These are phyloP conservation scores for Candida cerambycidarum DNA, from an alignment of 805 yeast genomes.

Conservation along the genomic window DNA sequence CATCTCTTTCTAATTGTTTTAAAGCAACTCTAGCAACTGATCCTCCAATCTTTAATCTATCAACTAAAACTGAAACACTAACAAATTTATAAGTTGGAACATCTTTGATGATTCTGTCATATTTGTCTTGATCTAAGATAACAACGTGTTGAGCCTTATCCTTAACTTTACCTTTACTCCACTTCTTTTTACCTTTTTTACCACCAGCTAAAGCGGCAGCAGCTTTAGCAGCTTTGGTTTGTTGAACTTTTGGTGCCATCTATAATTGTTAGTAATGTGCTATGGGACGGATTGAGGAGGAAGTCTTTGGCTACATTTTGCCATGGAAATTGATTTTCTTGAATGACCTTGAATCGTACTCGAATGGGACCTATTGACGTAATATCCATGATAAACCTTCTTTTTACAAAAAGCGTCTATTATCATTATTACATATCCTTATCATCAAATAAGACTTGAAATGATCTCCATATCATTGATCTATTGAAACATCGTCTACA, in stretches of 20 bases:
- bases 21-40: conserved; percentile 98
- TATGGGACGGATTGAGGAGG: too few relatives aligned
- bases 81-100: conserved; percentile 98
- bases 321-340: too few relatives aligned
- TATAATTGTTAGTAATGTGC: conserved; percentile 37
- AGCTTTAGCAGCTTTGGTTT: conserved; percentile 99
- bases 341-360: too few relatives aligned
- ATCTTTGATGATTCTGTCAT: conserved; percentile 99
- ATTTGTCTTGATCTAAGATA: conserved; percentile 95
- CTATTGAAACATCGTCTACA: neutral
- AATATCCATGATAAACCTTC: too few relatives aligned
- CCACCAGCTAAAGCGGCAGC: conserved; percentile 99
- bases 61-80: conserved; percentile 97
- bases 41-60: conserved; percentile 99
- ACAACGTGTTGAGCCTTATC: conserved; percentile 99
- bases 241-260: conserved; percentile 99
- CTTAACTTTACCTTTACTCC: conserved; percentile 99
- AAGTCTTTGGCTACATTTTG: too few relatives aligned
- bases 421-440: too few relatives aligned
- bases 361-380: too few relatives aligned
- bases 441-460: too few relatives aligned
- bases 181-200: conserved; percentile 99
- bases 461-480: neutral
- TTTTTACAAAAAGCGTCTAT: too few relatives aligned
- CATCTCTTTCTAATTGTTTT: conserved; percentile 91